Conservation (phyloP, 2,329 filamentous ascomycete genomes). For the Diaporthe nobilis region DNA sequence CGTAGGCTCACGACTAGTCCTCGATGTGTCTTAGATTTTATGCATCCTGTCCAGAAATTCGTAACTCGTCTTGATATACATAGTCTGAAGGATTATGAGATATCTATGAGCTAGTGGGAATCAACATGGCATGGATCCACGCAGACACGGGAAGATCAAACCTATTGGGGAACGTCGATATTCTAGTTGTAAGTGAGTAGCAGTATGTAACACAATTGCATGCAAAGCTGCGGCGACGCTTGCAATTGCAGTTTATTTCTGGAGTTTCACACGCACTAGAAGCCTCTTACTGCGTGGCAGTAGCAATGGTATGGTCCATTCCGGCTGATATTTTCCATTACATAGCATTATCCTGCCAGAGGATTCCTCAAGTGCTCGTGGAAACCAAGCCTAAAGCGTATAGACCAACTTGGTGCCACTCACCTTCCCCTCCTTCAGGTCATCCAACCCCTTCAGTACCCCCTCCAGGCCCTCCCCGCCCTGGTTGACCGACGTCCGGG, state of each 20-base stretch:
- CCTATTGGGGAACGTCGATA: background rate
- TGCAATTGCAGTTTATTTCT: background rate
- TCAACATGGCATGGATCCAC: background rate
- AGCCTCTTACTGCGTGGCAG: background rate
- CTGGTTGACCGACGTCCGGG: slow-evolving; percentile 46
- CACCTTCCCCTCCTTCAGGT: slow-evolving; percentile 51
- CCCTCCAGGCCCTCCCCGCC: slow-evolving; percentile 51
- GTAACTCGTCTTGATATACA: background rate
- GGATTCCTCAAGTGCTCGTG: background rate
- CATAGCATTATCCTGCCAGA: too few relatives aligned
- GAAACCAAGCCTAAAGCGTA: slow-evolving; percentile 43
- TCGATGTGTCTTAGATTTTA: background rate
- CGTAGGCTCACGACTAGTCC: background rate
- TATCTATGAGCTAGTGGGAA: background rate
- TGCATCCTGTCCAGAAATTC: background rate
- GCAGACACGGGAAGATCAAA: background rate
- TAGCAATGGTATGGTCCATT: background rate
- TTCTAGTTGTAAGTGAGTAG: too few relatives aligned
- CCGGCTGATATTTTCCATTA: background rate
- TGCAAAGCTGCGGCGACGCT: background rate
- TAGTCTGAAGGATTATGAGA: background rate
- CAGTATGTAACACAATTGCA: too few relatives aligned
- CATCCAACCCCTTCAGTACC: slow-evolving; percentile 49
- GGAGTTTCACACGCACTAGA: background rate
- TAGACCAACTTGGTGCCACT: slow-evolving; percentile 58